These are phyloP conservation scores for Epithemia pelagica DNA, from an alignment of 108 stramenopile genomes.

Conservation along the genomic window DNA sequence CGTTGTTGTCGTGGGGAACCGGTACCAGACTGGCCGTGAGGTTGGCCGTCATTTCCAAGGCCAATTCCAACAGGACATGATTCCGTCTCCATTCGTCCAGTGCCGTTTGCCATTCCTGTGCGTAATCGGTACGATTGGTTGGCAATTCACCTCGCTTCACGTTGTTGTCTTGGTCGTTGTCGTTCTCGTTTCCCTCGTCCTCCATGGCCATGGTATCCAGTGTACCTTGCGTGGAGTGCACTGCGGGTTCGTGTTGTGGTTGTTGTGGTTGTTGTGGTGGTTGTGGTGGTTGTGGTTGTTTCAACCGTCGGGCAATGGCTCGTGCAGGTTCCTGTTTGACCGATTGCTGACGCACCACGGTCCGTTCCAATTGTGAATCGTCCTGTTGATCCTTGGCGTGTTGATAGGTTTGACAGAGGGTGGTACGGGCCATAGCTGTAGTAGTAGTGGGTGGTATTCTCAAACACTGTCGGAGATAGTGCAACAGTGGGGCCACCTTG, in stretches of 20 bases:
- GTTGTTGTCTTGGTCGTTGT: not conserved
- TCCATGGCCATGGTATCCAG: not conserved
- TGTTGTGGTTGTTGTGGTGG: conserved; percentile 2
- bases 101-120: not conserved
- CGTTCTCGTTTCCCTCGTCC: not conserved
- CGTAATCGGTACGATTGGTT: not conserved
- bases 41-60: conserved; percentile 61
- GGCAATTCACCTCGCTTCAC: not conserved
- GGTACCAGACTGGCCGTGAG: conserved; percentile 8
- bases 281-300: conserved; percentile 19
- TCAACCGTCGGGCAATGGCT: conserved; percentile 58
- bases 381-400: conserved; percentile 19
- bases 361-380: conserved; percentile 51
- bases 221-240: not conserved
- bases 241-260: not conserved
- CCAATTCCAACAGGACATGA: conserved; percentile 23
- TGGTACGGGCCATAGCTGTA: not conserved
- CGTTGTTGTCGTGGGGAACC: not conserved
- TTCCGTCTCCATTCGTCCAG: not conserved
- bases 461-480: not conserved
- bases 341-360: conserved; percentile 41
- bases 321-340: conserved; percentile 60
- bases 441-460: not conserved
- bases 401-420: conserved; percentile 9
- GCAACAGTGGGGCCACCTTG: not conserved